Evolutionary conservation across 176 grass and related monocot genomes (phyloP).

Genomic region (Zea luxurians): DNA sequence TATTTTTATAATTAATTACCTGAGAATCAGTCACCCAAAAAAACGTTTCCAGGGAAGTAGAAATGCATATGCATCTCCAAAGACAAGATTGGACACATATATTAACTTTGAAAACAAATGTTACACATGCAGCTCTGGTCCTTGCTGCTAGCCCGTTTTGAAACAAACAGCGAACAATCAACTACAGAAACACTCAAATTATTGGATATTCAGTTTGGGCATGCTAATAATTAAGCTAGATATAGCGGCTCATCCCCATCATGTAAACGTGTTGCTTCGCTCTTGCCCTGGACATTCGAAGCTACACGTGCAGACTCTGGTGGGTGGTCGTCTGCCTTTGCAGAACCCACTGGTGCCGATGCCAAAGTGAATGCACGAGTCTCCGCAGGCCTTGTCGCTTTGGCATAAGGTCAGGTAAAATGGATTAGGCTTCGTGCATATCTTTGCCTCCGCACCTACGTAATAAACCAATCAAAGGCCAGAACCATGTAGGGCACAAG

Average conservation of each 20-base stretch:
- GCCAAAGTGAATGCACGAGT: background rate
- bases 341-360: background rate
- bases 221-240: too few relatives aligned
- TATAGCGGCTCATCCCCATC: too few relatives aligned
- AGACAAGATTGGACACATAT: slow-evolving; percentile 98
- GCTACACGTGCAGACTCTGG: background rate
- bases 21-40: slow-evolving; percentile 95
- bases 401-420: background rate
- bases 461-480: background rate
- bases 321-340: background rate
- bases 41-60: slow-evolving; percentile 97
- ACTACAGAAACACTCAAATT: too few relatives aligned
- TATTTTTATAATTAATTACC: slow-evolving; percentile 57
- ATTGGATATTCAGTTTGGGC: too few relatives aligned
- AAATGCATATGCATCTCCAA: slow-evolving; percentile 85
- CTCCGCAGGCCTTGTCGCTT: background rate
- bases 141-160: too few relatives aligned
- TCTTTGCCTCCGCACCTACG: background rate
- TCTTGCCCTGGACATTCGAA: background rate
- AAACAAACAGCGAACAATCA: too few relatives aligned
- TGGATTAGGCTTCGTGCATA: background rate
- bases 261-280: background rate
- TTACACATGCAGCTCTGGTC: too few relatives aligned
- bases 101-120: slow-evolving; percentile 81
- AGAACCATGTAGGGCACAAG: background rate